phyloP scores from a whole-genome alignment of 2,329 filamentous ascomycete genomes.

The Fusarium sp. region DNA sequence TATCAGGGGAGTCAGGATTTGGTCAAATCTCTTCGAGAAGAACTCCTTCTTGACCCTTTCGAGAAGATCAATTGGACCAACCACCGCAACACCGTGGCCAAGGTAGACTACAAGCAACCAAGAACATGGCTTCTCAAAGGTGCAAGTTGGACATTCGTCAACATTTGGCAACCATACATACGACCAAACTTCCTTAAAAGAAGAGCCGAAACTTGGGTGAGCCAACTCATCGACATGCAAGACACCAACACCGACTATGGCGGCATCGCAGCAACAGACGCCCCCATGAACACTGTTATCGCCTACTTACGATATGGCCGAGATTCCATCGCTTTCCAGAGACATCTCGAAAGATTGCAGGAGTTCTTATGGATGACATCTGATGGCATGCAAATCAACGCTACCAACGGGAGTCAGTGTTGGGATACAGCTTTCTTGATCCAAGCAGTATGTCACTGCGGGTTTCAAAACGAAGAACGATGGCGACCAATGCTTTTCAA shows the following conservation, averaged over 20 bases:
- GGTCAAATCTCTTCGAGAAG: conserved; percentile 77
- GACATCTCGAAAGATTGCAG: conserved; percentile 81
- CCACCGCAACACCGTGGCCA: conserved; percentile 83
- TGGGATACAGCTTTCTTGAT: conserved; percentile 96
- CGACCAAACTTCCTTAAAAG: conserved; percentile 72
- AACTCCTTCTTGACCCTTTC: conserved; percentile 84
- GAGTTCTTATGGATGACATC: conserved; percentile 92
- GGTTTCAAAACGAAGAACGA: conserved; percentile 76
- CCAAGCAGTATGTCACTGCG: conserved; percentile 81
- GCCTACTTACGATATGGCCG: conserved; percentile 88
- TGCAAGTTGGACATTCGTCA: conserved; percentile 80
- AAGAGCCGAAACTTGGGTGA: conserved; percentile 81
- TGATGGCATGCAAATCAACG: conserved; percentile 93
- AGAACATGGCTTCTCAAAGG: conserved; percentile 84
- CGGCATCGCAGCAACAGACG: conserved; percentile 87
- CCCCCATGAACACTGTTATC: conserved; percentile 84
- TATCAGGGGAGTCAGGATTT: conserved; percentile 71
- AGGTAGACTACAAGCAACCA: conserved; percentile 88
- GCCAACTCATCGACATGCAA: conserved; percentile 86
- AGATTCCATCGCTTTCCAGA: conserved; percentile 74
- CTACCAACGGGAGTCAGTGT: conserved; percentile 93
- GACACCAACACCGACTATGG: conserved; percentile 91
- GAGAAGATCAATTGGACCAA: conserved; percentile 78
- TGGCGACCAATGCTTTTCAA: conserved; percentile 85
- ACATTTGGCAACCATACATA: conserved; percentile 82